Evolutionary conservation across 2,329 filamentous ascomycete genomes (phyloP).

Genomic region (Ophiocordyceps camponoti-floridani): DNA sequence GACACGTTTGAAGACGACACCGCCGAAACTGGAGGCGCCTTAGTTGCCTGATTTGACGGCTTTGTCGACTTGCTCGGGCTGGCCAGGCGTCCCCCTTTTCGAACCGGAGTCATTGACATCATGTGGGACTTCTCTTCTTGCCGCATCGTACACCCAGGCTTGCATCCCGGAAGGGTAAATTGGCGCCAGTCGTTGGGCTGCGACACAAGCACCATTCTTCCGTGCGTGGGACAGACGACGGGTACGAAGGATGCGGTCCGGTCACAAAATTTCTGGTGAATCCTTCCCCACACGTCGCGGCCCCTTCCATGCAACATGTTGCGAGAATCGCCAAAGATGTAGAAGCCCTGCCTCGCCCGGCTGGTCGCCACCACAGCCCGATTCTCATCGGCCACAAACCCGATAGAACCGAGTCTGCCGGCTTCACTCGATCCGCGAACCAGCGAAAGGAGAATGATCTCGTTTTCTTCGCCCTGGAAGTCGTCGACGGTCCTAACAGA

Average conservation of each 20-base stretch:
- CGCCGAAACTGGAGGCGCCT: too few species aligned
- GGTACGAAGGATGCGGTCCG: slow-evolving; percentile 29
- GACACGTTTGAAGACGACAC: neutral
- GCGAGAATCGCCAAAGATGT: slow-evolving; percentile 62
- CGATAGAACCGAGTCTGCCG: slow-evolving; percentile 25
- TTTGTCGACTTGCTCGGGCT: too few species aligned
- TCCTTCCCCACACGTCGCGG: slow-evolving; percentile 24
- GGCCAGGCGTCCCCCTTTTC: too few species aligned
- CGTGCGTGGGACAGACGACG: slow-evolving; percentile 44
- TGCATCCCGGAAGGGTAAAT: neutral
- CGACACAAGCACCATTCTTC: slow-evolving; percentile 5
- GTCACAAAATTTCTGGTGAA: slow-evolving; percentile 20
- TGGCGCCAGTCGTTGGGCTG: neutral
- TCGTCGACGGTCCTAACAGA: slow-evolving; percentile 72
- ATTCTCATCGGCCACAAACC: slow-evolving; percentile 52
- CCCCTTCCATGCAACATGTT: slow-evolving; percentile 27
- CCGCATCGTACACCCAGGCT: neutral
- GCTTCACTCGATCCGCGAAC: slow-evolving; percentile 45
- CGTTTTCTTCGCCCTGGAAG: slow-evolving; percentile 84
- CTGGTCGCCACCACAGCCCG: slow-evolving; percentile 41
- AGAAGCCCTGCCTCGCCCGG: slow-evolving; percentile 62
- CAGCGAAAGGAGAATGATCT: slow-evolving; percentile 62
- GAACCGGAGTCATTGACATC: too few species aligned
- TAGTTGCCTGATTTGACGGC: too few species aligned
- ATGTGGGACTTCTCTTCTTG: neutral